phyloP scores from a whole-genome alignment of 257 asterid genomes.

The Solanum ossicruentum region DNA sequence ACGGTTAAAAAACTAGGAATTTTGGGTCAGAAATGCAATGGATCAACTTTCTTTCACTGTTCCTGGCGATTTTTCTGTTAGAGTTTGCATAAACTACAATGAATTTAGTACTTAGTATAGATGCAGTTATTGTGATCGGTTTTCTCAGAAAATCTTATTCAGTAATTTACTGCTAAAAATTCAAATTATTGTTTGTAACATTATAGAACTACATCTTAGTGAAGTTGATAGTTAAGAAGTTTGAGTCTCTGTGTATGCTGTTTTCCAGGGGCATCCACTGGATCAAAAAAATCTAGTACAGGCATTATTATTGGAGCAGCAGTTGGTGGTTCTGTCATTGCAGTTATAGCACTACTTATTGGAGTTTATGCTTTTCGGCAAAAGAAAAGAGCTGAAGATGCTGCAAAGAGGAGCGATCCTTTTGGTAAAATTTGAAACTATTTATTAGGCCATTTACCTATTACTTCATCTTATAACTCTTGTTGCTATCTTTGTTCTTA shows the following conservation, averaged over 20 bases:
- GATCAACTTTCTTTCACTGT: background rate
- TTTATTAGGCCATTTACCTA: background rate
- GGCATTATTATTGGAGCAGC: slow-evolving; percentile 57
- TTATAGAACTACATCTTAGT: background rate
- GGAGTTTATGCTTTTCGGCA: slow-evolving; percentile 71
- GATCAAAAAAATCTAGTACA: slow-evolving; percentile 23
- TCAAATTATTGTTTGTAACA: background rate
- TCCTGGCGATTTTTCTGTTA: background rate
- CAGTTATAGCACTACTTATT: slow-evolving; percentile 36
- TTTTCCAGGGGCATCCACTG: slow-evolving; percentile 17
- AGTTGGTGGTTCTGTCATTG: slow-evolving; percentile 46
- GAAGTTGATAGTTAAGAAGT: background rate
- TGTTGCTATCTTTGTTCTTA: slow-evolving; percentile 1
- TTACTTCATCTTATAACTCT: background rate
- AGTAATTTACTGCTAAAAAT: background rate
- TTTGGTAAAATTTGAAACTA: slow-evolving; percentile 39
- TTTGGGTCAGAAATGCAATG: background rate
- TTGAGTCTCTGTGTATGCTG: background rate
- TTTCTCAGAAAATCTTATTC: background rate
- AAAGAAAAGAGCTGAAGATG: slow-evolving; percentile 55
- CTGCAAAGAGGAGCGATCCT: slow-evolving; percentile 60
- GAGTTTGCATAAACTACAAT: background rate
- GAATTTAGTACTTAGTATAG: background rate
- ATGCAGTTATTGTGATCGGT: background rate
- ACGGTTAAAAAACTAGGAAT: background rate